These are phyloP conservation scores for Chytridium lagenaria DNA, from an alignment of 371 early-diverging fungal genomes.

Conservation along the genomic window DNA sequence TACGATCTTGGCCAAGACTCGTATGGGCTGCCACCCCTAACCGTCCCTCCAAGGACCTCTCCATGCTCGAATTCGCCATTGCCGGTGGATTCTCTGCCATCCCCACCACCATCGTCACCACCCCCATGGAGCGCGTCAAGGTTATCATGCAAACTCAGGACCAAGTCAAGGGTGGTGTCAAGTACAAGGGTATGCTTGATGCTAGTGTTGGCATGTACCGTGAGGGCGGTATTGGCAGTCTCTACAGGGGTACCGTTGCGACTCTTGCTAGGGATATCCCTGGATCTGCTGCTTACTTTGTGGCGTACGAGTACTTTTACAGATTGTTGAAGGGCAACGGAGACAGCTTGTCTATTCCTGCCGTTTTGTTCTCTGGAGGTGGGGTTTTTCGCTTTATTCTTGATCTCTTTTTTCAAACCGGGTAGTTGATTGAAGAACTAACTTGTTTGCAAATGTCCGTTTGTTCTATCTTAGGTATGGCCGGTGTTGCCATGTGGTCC, in stretches of 20 bases:
- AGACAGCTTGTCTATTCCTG: constrained; percentile 70
- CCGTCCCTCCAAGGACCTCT: constrained; percentile 64
- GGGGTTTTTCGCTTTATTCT: constrained; percentile 27
- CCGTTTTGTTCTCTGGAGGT: constrained; percentile 95
- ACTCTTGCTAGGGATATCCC: constrained; percentile 94
- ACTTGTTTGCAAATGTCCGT: no score
- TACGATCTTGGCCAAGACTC: constrained; percentile 76
- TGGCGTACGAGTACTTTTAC: constrained; percentile 92
- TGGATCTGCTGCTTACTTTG: constrained; percentile 97
- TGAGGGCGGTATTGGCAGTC: constrained; percentile 73
- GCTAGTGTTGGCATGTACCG: constrained; percentile 49
- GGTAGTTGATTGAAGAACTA: no score
- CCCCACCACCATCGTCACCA: constrained; percentile 91
- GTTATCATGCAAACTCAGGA: constrained; percentile 86
- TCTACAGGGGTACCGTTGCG: constrained; percentile 94
- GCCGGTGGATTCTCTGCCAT: constrained; percentile 97
- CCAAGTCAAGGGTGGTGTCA: constrained; percentile 64
- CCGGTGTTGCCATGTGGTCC: constrained; percentile 85
- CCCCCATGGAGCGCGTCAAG: constrained; percentile 90
- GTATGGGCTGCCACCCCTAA: constrained; percentile 65
- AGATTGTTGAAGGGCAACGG: constrained; percentile 76
- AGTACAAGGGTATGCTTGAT: constrained; percentile 58
- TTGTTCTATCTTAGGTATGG: constrained; percentile 53
- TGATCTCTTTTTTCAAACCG: no score
- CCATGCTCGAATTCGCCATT: constrained; percentile 79